Percentiles rank a stretch among this genome's conserved stretches.
phyloP scores from a whole-genome alignment of 768 basidiomycete species.

The Brasilioporus rufonigricans region DNA sequence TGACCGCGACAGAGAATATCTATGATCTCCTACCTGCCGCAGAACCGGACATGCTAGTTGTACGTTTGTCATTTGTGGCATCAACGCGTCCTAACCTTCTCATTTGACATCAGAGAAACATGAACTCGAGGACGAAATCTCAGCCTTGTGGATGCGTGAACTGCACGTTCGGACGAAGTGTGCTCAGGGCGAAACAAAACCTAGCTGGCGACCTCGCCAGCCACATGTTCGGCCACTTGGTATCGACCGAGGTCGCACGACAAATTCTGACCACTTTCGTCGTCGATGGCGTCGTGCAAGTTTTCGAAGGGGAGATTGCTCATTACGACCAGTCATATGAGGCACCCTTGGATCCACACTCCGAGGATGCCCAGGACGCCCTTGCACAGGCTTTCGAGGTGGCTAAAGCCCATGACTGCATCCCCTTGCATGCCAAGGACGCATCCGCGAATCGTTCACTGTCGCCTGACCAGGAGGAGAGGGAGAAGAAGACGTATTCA shows the following conservation, averaged over 20 bases:
- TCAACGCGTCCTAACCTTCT: not conserved
- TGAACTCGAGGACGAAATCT: not conserved
- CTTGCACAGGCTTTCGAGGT: not conserved
- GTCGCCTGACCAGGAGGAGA: not conserved
- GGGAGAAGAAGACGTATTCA: not conserved
- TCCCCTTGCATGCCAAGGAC: not conserved
- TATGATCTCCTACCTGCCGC: not conserved
- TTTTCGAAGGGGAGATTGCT: not conserved
- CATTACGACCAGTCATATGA: not conserved
- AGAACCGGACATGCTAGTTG: not conserved
- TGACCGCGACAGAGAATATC: too few relatives aligned
- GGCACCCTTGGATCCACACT: not conserved
- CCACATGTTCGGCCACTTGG: conserved; percentile 6
- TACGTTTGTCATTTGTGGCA: not conserved
- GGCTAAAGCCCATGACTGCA: not conserved
- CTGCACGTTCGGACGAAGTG: not conserved
- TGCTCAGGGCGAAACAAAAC: not conserved
- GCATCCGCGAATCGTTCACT: not conserved
- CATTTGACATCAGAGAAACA: not conserved
- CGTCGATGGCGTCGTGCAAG: not conserved
- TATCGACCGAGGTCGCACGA: not conserved
- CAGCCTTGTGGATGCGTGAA: not conserved
- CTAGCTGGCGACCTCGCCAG: conserved; percentile 6
- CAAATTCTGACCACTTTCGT: not conserved
- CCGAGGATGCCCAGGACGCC: not conserved